These are phyloP conservation scores for Zygosaccharomyces bisporus DNA, from an alignment of 805 yeast genomes.

Conservation along the genomic window DNA sequence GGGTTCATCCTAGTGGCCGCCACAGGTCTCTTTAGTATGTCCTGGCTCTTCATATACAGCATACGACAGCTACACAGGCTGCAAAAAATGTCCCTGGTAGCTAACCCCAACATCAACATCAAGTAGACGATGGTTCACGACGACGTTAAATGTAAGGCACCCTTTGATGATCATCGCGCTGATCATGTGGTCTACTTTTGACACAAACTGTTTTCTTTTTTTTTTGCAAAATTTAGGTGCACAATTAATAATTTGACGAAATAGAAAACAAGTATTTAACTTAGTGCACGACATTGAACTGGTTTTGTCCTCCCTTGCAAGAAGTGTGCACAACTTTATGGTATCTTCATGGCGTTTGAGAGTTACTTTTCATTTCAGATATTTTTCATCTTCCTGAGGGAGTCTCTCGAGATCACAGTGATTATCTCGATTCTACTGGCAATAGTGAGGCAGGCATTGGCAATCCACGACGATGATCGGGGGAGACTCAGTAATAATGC, in stretches of 20 bases:
- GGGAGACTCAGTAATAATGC: neutral
- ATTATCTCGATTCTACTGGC: constrained; percentile 71
- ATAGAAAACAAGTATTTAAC: too few species aligned
- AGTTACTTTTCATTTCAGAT: constrained; percentile 66
- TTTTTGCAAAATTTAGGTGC: constrained; percentile 6
- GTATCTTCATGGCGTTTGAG: constrained; percentile 34
- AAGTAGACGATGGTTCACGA: neutral
- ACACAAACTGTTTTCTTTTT: neutral
- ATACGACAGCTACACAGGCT: constrained; percentile 57
- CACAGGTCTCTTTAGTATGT: constrained; percentile 41
- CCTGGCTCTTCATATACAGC: constrained; percentile 50
- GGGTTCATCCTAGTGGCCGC: constrained; percentile 58
- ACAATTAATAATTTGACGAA: neutral
- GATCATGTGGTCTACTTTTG: constrained; percentile 1
- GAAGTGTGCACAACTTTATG: neutral
- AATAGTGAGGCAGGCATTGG: constrained; percentile 59
- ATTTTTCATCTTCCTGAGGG: constrained; percentile 68
- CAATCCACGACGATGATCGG: constrained; percentile 37
- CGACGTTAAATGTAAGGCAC: too few species aligned
- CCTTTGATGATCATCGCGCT: neutral
- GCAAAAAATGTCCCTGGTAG: constrained; percentile 70
- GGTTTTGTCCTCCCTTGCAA: neutral
- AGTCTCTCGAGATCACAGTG: constrained; percentile 71
- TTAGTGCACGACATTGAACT: too few species aligned
- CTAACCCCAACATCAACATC: constrained; percentile 27